Evolutionary conservation across 2,329 filamentous ascomycete genomes (phyloP).

Genomic region (Alternaria ethzedia): DNA sequence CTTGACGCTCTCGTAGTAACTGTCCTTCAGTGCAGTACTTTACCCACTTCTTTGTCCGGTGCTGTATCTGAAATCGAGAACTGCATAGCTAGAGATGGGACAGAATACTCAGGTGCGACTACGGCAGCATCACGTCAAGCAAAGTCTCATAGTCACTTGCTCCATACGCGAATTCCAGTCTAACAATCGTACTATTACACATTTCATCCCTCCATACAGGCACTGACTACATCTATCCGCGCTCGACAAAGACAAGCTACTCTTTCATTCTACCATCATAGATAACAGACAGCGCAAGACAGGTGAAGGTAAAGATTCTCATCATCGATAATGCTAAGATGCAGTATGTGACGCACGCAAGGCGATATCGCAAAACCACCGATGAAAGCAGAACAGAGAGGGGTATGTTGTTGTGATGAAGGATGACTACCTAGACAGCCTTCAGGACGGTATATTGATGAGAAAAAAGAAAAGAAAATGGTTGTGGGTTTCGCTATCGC

Average conservation of each 20-base stretch:
- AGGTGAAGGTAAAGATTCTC: background rate
- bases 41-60: no score
- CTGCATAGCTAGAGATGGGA: no score
- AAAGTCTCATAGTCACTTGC: no score
- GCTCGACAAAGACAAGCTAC: background rate
- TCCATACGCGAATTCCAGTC: background rate
- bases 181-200: background rate
- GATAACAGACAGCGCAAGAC: background rate
- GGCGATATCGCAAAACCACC: background rate
- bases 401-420: conserved; percentile 8
- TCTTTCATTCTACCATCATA: background rate
- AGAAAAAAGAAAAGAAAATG: background rate
- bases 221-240: background rate
- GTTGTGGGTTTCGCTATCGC: background rate
- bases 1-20: no score
- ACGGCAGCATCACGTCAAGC: no score
- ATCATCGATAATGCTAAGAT: background rate
- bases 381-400: background rate
- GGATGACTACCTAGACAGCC: background rate
- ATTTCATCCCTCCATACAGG: background rate
- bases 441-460: background rate
- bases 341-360: background rate
- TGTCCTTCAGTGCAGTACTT: no score
- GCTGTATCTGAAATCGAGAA: no score
- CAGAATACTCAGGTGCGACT: no score